Evolutionary conservation across 768 basidiomycete species (phyloP).

Genomic region (Auricularia cornea): DNA sequence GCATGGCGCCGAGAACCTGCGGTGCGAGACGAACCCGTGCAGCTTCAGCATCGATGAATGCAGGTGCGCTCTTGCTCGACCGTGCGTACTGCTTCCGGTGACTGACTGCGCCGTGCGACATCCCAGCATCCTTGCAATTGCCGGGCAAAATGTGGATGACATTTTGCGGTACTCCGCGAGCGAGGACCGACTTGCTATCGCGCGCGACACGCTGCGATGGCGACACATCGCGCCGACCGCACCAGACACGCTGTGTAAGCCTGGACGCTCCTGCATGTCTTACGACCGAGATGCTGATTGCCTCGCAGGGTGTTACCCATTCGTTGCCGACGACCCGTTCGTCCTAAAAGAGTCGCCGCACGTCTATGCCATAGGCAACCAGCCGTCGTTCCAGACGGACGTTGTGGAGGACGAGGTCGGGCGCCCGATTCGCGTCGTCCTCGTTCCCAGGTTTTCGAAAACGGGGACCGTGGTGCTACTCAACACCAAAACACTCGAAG

Average conservation of each 20-base stretch:
- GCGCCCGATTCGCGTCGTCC: conserved; percentile 44
- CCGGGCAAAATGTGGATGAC: conserved; percentile 91
- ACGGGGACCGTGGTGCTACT: conserved; percentile 74
- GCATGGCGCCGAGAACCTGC: conserved; percentile 52
- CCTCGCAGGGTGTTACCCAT: conserved; percentile 80
- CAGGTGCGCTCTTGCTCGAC: conserved; percentile 22
- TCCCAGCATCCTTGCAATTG: conserved; percentile 69
- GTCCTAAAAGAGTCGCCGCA: conserved; percentile 79
- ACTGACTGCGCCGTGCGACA: conserved; percentile 9
- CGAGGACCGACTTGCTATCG: conserved; percentile 58
- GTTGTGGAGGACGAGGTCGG: conserved; percentile 41
- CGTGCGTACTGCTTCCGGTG: not conserved
- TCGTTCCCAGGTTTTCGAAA: conserved; percentile 73
- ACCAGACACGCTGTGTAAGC: conserved; percentile 81
- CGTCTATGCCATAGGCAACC: conserved; percentile 88
- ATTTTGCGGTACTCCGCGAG: conserved; percentile 87
- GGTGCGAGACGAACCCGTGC: conserved; percentile 81
- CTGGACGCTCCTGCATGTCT: not conserved
- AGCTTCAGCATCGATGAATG: conserved; percentile 60
- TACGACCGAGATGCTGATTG: not conserved
- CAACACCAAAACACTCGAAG: conserved; percentile 67
- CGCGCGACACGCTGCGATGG: conserved; percentile 80
- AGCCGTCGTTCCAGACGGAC: conserved; percentile 71
- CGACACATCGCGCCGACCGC: conserved; percentile 97
- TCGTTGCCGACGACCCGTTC: conserved; percentile 81